Evolutionary conservation across 768 basidiomycete genomes (phyloP).

Genomic region (Hericium alpestre): DNA sequence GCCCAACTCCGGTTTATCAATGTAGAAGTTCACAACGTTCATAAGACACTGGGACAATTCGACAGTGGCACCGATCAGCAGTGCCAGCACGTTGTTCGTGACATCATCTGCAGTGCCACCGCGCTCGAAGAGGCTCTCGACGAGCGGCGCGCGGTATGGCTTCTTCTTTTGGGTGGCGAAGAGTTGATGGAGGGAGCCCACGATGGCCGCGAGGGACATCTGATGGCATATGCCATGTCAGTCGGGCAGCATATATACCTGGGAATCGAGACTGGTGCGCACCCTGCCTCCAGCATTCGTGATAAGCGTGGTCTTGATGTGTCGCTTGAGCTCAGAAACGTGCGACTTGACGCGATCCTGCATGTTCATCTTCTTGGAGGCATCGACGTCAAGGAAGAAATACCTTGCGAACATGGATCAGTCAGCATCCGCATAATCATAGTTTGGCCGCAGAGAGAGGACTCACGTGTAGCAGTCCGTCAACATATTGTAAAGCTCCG

Average conservation of each 20-base stretch:
- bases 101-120: slow-evolving; percentile 50
- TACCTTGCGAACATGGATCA: slow-evolving; percentile 33
- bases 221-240: slow-evolving; percentile 5
- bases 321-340: slow-evolving; percentile 39
- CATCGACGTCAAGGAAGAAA: slow-evolving; percentile 65
- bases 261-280: slow-evolving; percentile 4
- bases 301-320: slow-evolving; percentile 45
- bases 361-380: slow-evolving; percentile 45
- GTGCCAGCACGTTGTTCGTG: slow-evolving; percentile 59
- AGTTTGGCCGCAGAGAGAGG: neutral
- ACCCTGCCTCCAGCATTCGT: slow-evolving; percentile 34
- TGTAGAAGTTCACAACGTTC: slow-evolving; percentile 54
- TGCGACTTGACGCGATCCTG: slow-evolving; percentile 41
- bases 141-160: slow-evolving; percentile 32
- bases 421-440: neutral
- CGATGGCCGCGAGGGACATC: slow-evolving; percentile 28
- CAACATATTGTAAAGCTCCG: slow-evolving; percentile 52
- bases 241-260: neutral
- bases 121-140: slow-evolving; percentile 44
- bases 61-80: slow-evolving; percentile 56
- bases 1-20: slow-evolving; percentile 31
- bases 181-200: slow-evolving; percentile 35
- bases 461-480: slow-evolving; percentile 63
- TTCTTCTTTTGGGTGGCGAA: slow-evolving; percentile 37
- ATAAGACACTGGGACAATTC: slow-evolving; percentile 63